Conservation (phyloP, 2,329 filamentous ascomycete genomes). For the Apiospora hydei region DNA sequence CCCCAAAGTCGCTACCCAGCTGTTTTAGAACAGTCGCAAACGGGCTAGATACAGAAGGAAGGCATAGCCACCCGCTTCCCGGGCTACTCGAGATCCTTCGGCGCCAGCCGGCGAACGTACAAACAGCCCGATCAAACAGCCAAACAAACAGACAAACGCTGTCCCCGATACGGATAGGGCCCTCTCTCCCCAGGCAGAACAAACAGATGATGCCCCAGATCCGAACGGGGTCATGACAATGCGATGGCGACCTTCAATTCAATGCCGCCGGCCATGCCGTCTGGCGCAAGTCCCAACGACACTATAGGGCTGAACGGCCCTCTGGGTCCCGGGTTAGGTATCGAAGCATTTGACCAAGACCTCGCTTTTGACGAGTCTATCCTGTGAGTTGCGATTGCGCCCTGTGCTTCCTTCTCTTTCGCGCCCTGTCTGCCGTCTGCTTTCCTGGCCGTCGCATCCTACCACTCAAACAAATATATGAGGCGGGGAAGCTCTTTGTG, state of each 20-base stretch:
- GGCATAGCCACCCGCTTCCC: not conserved
- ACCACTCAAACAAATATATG: not conserved
- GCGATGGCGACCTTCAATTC: conserved; percentile 67
- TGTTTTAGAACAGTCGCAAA: not conserved
- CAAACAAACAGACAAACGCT: not conserved
- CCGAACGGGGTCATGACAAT: conserved; percentile 46
- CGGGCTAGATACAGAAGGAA: not conserved
- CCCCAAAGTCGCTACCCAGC: too few relatives aligned
- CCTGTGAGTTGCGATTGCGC: conserved; percentile 52
- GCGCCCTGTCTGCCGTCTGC: not conserved
- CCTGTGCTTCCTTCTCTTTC: not conserved
- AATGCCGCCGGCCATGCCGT: conserved; percentile 56
- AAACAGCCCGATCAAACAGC: not conserved
- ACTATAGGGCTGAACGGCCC: conserved; percentile 49
- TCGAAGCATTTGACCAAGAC: conserved; percentile 61
- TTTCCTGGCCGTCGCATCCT: not conserved
- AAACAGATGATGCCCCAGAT: not conserved
- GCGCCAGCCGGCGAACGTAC: not conserved
- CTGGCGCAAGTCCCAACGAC: conserved; percentile 53
- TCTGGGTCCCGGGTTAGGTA: conserved; percentile 43
- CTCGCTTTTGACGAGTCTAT: conserved; percentile 63
- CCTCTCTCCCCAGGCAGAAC: not conserved
- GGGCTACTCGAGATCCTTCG: not conserved
- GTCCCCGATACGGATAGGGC: not conserved
- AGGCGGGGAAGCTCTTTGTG: conserved; percentile 4